phyloP scores from a whole-genome alignment of 2,329 filamentous ascomycete genomes.

The Claviceps africana region DNA sequence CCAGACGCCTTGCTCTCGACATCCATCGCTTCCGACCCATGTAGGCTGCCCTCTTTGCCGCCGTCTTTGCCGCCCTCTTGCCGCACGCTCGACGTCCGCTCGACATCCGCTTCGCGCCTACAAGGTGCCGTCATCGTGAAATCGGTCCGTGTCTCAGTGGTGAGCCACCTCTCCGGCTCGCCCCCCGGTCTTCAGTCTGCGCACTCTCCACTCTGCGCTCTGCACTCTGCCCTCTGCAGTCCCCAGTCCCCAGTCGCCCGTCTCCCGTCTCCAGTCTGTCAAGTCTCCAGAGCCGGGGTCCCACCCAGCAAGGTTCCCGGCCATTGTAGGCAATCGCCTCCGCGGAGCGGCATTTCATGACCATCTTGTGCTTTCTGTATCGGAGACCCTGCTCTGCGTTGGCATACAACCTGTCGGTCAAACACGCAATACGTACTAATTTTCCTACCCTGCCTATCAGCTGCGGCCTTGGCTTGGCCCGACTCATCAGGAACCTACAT shows the following conservation, averaged over 20 bases:
- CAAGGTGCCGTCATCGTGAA: neutral
- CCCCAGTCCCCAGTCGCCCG: no score
- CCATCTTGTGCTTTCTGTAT: neutral
- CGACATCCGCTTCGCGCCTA: neutral
- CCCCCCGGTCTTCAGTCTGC: no score
- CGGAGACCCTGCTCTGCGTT: neutral
- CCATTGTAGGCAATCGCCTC: neutral
- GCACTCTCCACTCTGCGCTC: no score
- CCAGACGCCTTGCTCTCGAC: neutral
- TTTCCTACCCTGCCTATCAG: conserved; percentile 10
- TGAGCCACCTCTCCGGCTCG: conserved; percentile 6
- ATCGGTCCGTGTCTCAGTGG: conserved; percentile 5
- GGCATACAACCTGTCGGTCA: neutral
- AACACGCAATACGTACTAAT: conserved; percentile 6
- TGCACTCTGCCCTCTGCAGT: no score
- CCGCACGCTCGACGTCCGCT: neutral
- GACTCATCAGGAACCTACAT: conserved; percentile 17
- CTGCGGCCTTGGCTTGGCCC: conserved; percentile 13
- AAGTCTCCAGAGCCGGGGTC: neutral
- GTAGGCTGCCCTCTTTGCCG: no score
- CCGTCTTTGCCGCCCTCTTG: no score
- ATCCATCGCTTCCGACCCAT: neutral
- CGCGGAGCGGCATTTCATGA: neutral
- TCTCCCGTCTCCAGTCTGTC: no score
- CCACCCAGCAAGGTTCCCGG: neutral